A percentile compares a stretch with the other conserved stretches of the same genome.
Conservation (phyloP, 1,139 yeast species). For the Yamadazyma triangularis region DNA sequence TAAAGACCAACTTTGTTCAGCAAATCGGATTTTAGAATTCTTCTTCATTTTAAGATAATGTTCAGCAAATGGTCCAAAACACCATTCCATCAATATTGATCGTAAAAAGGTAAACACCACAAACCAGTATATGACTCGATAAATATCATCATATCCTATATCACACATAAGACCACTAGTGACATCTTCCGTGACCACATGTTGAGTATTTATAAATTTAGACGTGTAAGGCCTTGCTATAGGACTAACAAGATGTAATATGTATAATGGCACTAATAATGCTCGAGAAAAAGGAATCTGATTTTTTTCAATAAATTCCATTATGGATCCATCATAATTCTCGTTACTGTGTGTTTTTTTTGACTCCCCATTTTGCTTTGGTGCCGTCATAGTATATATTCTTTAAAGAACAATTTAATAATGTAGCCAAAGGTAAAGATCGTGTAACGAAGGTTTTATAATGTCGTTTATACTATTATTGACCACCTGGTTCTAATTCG, state of each 20-base stretch:
- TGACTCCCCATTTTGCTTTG: no score
- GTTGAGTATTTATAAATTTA: constrained; percentile 50
- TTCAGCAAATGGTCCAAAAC: constrained; percentile 56
- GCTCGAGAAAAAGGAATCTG: constrained; percentile 34
- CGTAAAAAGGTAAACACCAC: constrained; percentile 56
- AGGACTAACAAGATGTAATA: constrained; percentile 20
- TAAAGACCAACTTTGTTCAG: constrained; percentile 83
- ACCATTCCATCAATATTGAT: constrained; percentile 53
- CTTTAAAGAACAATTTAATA: no score
- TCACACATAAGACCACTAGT: constrained; percentile 37
- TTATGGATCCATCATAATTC: constrained; percentile 18
- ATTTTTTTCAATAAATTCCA: constrained; percentile 34
- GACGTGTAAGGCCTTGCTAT: constrained; percentile 20
- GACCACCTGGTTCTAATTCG: no score
- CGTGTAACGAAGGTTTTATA: no score
- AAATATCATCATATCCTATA: constrained; percentile 54
- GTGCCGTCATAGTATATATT: no score
- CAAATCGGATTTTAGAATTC: constrained; percentile 62
- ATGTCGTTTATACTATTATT: no score
- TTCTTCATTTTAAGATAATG: constrained; percentile 41
- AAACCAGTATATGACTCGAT: constrained; percentile 53
- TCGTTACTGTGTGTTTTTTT: no score
- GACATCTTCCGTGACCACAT: constrained; percentile 23
- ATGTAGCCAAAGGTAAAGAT: no score
- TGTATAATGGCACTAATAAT: constrained; percentile 24